These are phyloP conservation scores for Lathyrus sativus DNA, from an alignment of 306 rosid genomes.

Conservation along the genomic window DNA sequence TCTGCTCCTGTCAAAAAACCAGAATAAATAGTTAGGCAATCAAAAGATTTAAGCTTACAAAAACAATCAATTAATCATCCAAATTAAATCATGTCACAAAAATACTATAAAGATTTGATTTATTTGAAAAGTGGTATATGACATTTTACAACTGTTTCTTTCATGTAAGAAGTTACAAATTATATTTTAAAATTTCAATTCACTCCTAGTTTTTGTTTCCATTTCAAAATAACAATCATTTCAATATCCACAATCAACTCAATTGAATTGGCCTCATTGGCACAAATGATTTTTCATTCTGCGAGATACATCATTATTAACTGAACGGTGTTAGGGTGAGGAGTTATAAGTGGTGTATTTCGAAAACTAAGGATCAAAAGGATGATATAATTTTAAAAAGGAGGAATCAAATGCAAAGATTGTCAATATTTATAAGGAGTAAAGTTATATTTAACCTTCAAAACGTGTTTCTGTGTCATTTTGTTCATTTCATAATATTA, in stretches of 20 bases:
- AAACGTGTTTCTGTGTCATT: background rate
- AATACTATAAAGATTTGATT: background rate
- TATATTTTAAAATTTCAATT: background rate
- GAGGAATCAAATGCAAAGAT: background rate
- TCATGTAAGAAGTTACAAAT: background rate
- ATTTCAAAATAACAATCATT: background rate
- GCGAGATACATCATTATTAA: background rate
- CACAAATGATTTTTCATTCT: background rate
- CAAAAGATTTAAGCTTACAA: background rate
- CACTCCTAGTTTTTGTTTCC: background rate
- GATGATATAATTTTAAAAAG: background rate
- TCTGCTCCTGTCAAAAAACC: conserved; percentile 63
- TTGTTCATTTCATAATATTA: background rate
- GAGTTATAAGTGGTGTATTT: background rate
- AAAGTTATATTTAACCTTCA: background rate
- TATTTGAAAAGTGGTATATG: background rate
- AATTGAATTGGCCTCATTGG: background rate
- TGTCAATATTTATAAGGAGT: background rate
- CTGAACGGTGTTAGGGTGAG: background rate
- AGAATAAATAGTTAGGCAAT: background rate
- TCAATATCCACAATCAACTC: background rate
- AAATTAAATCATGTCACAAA: conserved; percentile 8
- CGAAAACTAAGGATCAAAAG: background rate
- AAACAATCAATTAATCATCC: conserved; percentile 11
- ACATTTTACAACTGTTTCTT: background rate